Percentiles rank a stretch among this genome's conserved stretches.
Conservation (phyloP, 1,139 yeast genomes). For the Candida frijolesensis region DNA sequence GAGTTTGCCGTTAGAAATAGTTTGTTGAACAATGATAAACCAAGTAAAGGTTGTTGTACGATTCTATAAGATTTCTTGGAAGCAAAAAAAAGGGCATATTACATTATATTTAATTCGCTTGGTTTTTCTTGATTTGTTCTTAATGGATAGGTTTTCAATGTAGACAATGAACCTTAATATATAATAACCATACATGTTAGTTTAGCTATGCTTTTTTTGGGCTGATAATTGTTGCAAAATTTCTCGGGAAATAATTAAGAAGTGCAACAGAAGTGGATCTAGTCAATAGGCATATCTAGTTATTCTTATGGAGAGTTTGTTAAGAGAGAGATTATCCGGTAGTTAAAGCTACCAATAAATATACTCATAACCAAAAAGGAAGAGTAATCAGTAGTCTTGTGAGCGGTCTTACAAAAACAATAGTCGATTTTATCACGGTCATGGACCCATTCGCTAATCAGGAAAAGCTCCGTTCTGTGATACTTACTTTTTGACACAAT, state of each 20-base stretch:
- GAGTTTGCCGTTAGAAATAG: slow-evolving; percentile 77
- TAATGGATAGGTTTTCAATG: background rate
- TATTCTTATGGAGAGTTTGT: too few relatives aligned
- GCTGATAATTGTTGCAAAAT: background rate
- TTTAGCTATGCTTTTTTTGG: background rate
- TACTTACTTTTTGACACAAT: background rate
- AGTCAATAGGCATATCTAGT: background rate
- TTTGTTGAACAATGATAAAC: slow-evolving; percentile 40
- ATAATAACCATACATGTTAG: too few relatives aligned
- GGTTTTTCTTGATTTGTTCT: background rate
- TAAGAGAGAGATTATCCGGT: too few relatives aligned
- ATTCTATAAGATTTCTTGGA: slow-evolving; percentile 23
- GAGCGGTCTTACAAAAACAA: too few relatives aligned
- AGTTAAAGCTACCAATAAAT: background rate
- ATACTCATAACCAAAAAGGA: background rate
- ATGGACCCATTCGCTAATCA: too few relatives aligned
- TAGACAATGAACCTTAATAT: background rate
- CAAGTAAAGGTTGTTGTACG: slow-evolving; percentile 35
- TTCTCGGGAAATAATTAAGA: background rate
- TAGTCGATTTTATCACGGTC: too few relatives aligned
- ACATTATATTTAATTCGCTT: background rate
- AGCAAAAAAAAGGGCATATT: background rate
- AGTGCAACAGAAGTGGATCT: background rate
- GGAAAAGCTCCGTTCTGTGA: background rate
- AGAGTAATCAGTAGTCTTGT: too few relatives aligned